These are phyloP conservation scores for Termitomyces sp. DNA, from an alignment of 768 basidiomycete genomes.

Conservation along the genomic window DNA sequence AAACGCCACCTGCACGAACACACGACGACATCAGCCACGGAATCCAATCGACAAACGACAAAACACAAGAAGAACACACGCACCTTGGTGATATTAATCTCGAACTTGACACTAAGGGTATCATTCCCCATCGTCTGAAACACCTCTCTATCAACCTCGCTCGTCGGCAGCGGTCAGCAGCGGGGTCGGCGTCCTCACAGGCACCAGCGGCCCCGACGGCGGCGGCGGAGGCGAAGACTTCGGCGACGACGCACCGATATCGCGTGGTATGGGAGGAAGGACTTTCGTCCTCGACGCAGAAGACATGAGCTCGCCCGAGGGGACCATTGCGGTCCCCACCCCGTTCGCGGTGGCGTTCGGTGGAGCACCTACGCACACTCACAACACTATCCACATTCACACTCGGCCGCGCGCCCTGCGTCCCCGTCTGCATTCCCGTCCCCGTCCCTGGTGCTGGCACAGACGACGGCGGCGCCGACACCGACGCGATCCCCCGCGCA, in stretches of 20 bases:
- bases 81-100: constrained; percentile 96
- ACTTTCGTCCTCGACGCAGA: constrained; percentile 47
- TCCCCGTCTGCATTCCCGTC: neutral
- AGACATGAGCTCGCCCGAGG: constrained; percentile 26
- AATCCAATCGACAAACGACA: neutral
- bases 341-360: constrained; percentile 24
- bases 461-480: constrained; percentile 18
- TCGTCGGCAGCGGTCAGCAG: constrained; percentile 40
- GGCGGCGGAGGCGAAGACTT: constrained; percentile 2
- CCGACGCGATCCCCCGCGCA: constrained; percentile 28
- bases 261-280: constrained; percentile 75
- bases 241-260: constrained; percentile 37
- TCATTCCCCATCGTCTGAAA: constrained; percentile 74
- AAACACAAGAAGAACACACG: constrained; percentile 16
- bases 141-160: constrained; percentile 60
- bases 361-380: neutral
- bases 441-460: neutral
- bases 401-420: neutral
- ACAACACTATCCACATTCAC: neutral
- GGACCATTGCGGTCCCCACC: constrained; percentile 13
- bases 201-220: too few relatives aligned
- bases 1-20: constrained; percentile 97
- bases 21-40: neutral
- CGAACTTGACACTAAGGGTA: constrained; percentile 87
- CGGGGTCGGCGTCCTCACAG: constrained; percentile 38